Percentiles rank a stretch among this genome's conserved stretches.
These are phyloP conservation scores for Trypanosoma caninum DNA, from an alignment of 208 protist genomes.

Conservation along the genomic window DNA sequence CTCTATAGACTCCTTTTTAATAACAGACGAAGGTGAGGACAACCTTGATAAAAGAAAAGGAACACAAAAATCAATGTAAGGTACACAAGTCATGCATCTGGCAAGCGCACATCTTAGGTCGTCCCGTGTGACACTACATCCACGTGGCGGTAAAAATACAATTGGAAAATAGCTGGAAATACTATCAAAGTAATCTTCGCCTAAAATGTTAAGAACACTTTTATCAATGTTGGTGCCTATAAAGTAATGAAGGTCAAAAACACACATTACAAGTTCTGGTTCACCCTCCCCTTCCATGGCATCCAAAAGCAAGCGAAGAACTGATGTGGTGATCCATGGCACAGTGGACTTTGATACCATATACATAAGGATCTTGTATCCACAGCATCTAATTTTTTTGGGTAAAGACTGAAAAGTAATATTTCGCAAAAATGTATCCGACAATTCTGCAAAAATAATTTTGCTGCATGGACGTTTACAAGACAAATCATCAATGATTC, in stretches of 20 bases:
- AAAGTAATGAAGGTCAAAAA: slow-evolving; percentile 43
- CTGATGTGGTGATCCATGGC: slow-evolving; percentile 16
- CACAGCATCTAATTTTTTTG: slow-evolving; percentile 6
- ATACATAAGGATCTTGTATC: slow-evolving; percentile 26
- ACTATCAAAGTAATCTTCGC: slow-evolving; percentile 70
- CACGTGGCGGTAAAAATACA: slow-evolving; percentile 62
- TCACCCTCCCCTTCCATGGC: slow-evolving; percentile 74
- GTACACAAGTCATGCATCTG: slow-evolving; percentile 33
- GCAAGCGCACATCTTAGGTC: slow-evolving; percentile 46
- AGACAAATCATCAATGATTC: slow-evolving; percentile 32
- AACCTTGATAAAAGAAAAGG: slow-evolving; percentile 72
- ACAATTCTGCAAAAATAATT: slow-evolving; percentile 18
- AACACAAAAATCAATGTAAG: slow-evolving; percentile 52
- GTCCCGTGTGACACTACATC: slow-evolving; percentile 58
- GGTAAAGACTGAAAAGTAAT: slow-evolving; percentile 24
- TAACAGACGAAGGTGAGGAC: slow-evolving; percentile 52
- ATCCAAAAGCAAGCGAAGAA: slow-evolving; percentile 43
- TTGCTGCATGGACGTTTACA: slow-evolving; percentile 5
- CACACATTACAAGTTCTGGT: slow-evolving; percentile 55
- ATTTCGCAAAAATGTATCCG: slow-evolving; percentile 23
- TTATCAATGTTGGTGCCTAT: slow-evolving; percentile 18
- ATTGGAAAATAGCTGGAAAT: slow-evolving; percentile 85
- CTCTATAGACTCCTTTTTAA: slow-evolving; percentile 52
- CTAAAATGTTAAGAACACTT: slow-evolving; percentile 27
- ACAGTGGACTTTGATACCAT: slow-evolving; percentile 21